Percentiles rank a stretch among this genome's conserved stretches.
Conservation (phyloP, 2,329 filamentous ascomycete species). For the Fusarium sp. region DNA sequence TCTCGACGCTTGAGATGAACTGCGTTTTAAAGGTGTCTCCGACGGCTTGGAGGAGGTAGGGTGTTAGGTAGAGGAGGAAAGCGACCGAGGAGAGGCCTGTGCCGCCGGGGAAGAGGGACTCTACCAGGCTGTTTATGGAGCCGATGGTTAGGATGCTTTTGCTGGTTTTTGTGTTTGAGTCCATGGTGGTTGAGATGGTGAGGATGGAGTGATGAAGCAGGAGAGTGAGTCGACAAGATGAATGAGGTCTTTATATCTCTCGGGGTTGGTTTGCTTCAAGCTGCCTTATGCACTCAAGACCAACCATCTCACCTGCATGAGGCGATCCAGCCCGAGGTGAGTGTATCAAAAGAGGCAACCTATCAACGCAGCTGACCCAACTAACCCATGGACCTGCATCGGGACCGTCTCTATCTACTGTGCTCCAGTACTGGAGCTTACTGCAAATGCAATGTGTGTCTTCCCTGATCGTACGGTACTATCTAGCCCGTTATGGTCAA, state of each 20-base stretch:
- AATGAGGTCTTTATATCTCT: background rate
- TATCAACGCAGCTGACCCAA: conserved; percentile 5
- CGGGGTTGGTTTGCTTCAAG: background rate
- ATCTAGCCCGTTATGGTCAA: background rate
- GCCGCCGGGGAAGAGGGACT: conserved; percentile 11
- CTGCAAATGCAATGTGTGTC: no score
- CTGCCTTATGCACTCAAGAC: no score
- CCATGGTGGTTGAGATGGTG: background rate
- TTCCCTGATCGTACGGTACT: background rate
- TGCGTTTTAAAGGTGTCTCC: conserved; percentile 1
- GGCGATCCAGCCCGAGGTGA: background rate
- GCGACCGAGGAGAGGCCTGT: background rate
- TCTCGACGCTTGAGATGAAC: conserved; percentile 31
- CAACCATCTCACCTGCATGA: conserved; percentile 7
- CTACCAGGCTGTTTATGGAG: background rate
- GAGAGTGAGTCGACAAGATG: background rate
- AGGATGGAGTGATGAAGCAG: background rate
- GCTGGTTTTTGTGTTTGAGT: background rate
- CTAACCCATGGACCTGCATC: conserved; percentile 2
- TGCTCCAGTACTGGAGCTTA: no score
- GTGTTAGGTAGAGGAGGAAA: conserved; percentile 9
- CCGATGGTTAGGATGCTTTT: background rate
- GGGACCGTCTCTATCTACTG: background rate
- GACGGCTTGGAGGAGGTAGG: conserved; percentile 6
- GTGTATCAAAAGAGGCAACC: conserved; percentile 7